phyloP scores from a whole-genome alignment of 148 eudicot genomes.

The Chenopodium formosanum region DNA sequence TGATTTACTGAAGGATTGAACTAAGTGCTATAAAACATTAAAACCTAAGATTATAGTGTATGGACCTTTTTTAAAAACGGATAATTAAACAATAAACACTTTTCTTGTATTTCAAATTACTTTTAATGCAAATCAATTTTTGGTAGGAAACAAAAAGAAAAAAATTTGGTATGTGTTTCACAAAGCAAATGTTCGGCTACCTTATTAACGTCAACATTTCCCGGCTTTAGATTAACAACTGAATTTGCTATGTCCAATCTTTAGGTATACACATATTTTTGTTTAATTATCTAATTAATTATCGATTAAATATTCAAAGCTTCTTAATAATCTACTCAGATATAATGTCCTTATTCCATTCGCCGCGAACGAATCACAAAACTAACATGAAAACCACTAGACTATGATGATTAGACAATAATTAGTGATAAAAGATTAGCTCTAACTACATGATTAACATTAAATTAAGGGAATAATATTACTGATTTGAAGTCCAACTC shows the following conservation, averaged over 20 bases:
- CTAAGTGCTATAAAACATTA: too few species aligned
- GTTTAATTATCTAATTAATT: background rate
- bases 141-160: background rate
- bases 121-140: background rate
- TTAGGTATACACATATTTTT: slow-evolving; percentile 10
- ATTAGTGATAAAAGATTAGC: slow-evolving; percentile 20
- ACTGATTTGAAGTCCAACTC: slow-evolving; percentile 14
- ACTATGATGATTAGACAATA: slow-evolving; percentile 28
- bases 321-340: background rate
- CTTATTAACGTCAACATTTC: slow-evolving; percentile 7
- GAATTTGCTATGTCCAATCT: slow-evolving; percentile 13
- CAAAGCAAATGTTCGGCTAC: slow-evolving; percentile 5
- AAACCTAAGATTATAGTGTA: too few species aligned
- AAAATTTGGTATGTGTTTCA: slow-evolving; percentile 23
- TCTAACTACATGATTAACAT: slow-evolving; percentile 11
- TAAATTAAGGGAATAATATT: slow-evolving; percentile 21
- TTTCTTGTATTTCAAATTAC: background rate
- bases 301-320: background rate
- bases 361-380: background rate
- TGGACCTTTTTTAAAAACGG: too few species aligned
- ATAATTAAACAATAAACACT: background rate
- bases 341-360: background rate
- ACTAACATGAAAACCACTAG: slow-evolving; percentile 28
- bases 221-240: slow-evolving; percentile 15
- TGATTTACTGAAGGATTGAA: too few species aligned